phyloP scores from a whole-genome alignment of 2,329 filamentous ascomycete species.

The Ophiognomonia clavigignenti-juglandacearum region DNA sequence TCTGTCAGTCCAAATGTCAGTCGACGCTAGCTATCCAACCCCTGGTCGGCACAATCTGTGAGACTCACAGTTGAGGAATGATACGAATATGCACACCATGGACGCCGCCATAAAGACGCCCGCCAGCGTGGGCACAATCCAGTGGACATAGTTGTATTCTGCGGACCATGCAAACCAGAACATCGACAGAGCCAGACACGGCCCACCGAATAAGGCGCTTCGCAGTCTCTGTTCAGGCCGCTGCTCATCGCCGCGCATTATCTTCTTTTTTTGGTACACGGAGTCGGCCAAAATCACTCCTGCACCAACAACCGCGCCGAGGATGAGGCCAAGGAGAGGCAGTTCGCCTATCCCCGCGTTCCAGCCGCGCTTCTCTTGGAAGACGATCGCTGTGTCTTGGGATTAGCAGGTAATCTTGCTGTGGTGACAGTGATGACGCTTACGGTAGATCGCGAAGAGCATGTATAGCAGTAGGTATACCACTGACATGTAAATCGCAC shows the following conservation, averaged over 20 bases:
- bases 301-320: too few species aligned
- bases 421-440: background rate
- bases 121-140: conserved; percentile 44
- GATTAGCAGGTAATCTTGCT: background rate
- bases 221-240: too few species aligned
- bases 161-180: conserved; percentile 39
- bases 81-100: conserved; percentile 15
- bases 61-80: conserved; percentile 14
- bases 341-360: conserved; percentile 34
- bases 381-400: conserved; percentile 36
- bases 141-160: conserved; percentile 45
- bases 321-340: too few species aligned
- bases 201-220: too few species aligned
- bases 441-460: conserved; percentile 51
- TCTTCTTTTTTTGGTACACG: too few species aligned
- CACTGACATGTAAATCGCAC: conserved; percentile 47
- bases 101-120: conserved; percentile 20
- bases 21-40: too few species aligned
- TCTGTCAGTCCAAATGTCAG: too few species aligned
- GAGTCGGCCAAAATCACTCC: too few species aligned
- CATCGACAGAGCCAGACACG: too few species aligned
- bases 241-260: too few species aligned
- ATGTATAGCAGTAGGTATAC: conserved; percentile 52
- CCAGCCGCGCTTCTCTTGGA: conserved; percentile 47
- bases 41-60: too few species aligned